Percentiles rank a stretch among this genome's conserved stretches.
Evolutionary conservation across 768 basidiomycete genomes (phyloP).

Genomic region (Suillus spraguei): DNA sequence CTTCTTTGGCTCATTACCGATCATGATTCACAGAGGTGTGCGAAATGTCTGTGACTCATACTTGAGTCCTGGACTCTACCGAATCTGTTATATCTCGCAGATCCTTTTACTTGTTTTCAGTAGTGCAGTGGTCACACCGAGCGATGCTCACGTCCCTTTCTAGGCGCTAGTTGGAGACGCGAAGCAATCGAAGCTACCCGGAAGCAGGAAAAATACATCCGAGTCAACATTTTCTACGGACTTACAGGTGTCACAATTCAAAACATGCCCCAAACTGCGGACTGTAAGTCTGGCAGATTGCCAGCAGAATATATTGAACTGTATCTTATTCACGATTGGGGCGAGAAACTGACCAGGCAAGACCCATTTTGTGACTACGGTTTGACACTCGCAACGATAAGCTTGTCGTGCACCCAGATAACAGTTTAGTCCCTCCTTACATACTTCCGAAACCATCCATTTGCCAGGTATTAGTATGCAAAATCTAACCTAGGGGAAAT

Average conservation of each 20-base stretch:
- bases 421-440: not conserved
- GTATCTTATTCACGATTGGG: not conserved
- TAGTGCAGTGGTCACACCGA: not conserved
- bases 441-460: not conserved
- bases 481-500: not conserved
- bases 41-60: not conserved
- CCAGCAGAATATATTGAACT: not conserved
- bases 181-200: not conserved
- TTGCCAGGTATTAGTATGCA: not conserved
- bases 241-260: not conserved
- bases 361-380: not conserved
- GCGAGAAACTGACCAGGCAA: not conserved
- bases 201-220: not conserved
- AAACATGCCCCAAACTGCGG: not conserved
- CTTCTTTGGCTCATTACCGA: not conserved
- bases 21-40: not conserved
- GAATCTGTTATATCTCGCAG: no score
- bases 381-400: not conserved
- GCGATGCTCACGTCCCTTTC: not conserved
- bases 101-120: not conserved
- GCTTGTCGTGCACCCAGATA: not conserved
- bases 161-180: no score
- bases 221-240: not conserved
- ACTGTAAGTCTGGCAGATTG: not conserved
- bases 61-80: not conserved